Conservation (phyloP, 2,329 filamentous ascomycete genomes). For the Fusarium sp. region DNA sequence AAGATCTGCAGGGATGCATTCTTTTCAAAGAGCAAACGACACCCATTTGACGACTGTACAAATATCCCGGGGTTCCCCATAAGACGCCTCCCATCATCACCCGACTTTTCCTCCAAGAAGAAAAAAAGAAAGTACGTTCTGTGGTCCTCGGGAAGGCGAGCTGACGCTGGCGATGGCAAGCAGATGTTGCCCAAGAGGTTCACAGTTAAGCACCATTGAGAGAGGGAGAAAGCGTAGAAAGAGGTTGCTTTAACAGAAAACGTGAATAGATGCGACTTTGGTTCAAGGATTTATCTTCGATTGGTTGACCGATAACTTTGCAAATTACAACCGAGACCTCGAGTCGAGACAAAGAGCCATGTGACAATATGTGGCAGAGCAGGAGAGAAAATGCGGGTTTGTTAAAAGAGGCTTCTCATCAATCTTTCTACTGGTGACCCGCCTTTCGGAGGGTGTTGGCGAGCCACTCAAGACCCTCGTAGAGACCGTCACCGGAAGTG, state of each 20-base stretch:
- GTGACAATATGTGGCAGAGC: slow-evolving; percentile 59
- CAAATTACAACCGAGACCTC: slow-evolving; percentile 72
- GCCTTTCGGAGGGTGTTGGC: slow-evolving; percentile 86
- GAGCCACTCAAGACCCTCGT: slow-evolving; percentile 98
- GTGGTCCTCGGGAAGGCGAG: slow-evolving; percentile 44
- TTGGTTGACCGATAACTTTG: slow-evolving; percentile 69
- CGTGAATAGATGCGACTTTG: slow-evolving; percentile 51
- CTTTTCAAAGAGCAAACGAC: slow-evolving; percentile 51
- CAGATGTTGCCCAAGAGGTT: slow-evolving; percentile 47
- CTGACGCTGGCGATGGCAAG: slow-evolving; percentile 42
- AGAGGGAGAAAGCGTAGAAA: slow-evolving; percentile 45
- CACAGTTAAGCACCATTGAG: slow-evolving; percentile 52
- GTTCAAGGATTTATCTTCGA: slow-evolving; percentile 66
- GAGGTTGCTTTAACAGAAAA: slow-evolving; percentile 48
- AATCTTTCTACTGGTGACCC: slow-evolving; percentile 71
- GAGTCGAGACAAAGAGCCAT: slow-evolving; percentile 59
- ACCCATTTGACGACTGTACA: slow-evolving; percentile 51
- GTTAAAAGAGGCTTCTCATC: slow-evolving; percentile 53
- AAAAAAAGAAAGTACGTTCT: slow-evolving; percentile 50
- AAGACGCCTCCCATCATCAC: slow-evolving; percentile 53
- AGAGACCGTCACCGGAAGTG: slow-evolving; percentile 98
- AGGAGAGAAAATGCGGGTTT: slow-evolving; percentile 54
- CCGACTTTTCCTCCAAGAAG: slow-evolving; percentile 50
- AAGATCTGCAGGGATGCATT: slow-evolving; percentile 48
- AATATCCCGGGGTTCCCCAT: slow-evolving; percentile 49